These are phyloP conservation scores for Hymenoscyphus albidus DNA, from an alignment of 2,329 filamentous ascomycete species.

Conservation along the genomic window DNA sequence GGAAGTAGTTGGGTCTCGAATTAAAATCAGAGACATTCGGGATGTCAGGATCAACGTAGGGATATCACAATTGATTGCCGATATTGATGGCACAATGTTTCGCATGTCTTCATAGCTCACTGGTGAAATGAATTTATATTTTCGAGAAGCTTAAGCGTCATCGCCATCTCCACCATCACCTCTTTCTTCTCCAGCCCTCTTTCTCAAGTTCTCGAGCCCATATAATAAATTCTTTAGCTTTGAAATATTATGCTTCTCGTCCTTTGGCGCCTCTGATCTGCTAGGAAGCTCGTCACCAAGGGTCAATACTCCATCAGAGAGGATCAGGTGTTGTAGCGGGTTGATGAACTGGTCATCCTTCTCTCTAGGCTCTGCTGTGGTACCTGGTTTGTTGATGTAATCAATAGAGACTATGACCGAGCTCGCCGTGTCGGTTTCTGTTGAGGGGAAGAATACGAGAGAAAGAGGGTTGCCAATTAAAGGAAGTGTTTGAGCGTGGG, in stretches of 20 bases:
- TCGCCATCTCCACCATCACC: conserved; percentile 15
- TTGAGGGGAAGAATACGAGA: conserved; percentile 12
- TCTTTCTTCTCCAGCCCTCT: conserved; percentile 31
- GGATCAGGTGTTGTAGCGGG: conserved; percentile 16
- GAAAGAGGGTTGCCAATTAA: conserved; percentile 58
- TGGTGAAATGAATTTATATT: not conserved
- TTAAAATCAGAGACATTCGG: no score
- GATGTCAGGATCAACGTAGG: no score
- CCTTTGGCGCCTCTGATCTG: conserved; percentile 24
- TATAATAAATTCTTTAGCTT: conserved; percentile 40
- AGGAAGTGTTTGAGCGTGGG: conserved; percentile 47
- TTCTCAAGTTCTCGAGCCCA: conserved; percentile 34
- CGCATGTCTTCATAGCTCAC: not conserved
- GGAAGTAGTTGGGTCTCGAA: no score
- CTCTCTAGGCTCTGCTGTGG: conserved; percentile 39
- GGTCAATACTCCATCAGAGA: conserved; percentile 12
- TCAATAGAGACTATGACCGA: conserved; percentile 49
- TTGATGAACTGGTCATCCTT: conserved; percentile 10
- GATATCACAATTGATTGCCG: not conserved
- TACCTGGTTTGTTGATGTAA: conserved; percentile 47
- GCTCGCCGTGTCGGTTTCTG: conserved; percentile 29
- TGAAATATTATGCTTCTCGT: conserved; percentile 26
- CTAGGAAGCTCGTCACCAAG: conserved; percentile 11
- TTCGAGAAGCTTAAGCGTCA: not conserved
- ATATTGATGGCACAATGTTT: not conserved